Conservation (phyloP, 2,329 filamentous ascomycete species). For the Akanthomyces dipterigenus region DNA sequence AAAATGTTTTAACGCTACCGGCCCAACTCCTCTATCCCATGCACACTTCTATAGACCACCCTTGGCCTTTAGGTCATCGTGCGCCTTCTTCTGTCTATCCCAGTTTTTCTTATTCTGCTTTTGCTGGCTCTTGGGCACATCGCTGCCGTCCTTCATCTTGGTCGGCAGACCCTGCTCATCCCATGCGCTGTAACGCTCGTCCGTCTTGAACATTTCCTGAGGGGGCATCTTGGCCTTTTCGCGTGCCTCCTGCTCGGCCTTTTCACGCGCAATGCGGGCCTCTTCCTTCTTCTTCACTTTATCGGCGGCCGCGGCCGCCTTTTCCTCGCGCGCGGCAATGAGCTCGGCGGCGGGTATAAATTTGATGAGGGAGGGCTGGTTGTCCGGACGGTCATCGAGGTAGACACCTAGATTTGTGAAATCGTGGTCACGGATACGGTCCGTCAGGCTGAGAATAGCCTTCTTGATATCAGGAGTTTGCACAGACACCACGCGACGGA, state of each 20-base stretch:
- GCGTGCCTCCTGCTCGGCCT: constrained; percentile 45
- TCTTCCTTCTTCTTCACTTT: constrained; percentile 50
- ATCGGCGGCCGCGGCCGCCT: constrained; percentile 54
- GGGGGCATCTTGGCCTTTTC: constrained; percentile 52
- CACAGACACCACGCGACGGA: constrained; percentile 48
- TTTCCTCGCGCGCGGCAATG: constrained; percentile 52
- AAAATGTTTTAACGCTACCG: neutral
- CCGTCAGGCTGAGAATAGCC: constrained; percentile 68
- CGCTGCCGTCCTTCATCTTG: constrained; percentile 68
- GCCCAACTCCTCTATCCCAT: constrained; percentile 9
- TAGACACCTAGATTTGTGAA: constrained; percentile 80
- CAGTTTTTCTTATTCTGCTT: constrained; percentile 88
- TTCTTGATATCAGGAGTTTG: constrained; percentile 51
- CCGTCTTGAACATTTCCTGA: constrained; percentile 49
- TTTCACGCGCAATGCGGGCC: constrained; percentile 42
- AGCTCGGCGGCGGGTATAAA: constrained; percentile 52
- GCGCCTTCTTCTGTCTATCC: constrained; percentile 81
- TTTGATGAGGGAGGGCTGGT: constrained; percentile 65
- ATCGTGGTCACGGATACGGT: constrained; percentile 71
- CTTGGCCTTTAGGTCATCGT: constrained; percentile 50
- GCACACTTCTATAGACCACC: constrained; percentile 18
- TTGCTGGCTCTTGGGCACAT: constrained; percentile 68
- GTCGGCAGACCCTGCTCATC: constrained; percentile 76
- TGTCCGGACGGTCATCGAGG: constrained; percentile 70
- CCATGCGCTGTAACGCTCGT: constrained; percentile 65